Evolutionary conservation across 148 eudicot species (phyloP).

Genomic region (Cornus suecica): DNA sequence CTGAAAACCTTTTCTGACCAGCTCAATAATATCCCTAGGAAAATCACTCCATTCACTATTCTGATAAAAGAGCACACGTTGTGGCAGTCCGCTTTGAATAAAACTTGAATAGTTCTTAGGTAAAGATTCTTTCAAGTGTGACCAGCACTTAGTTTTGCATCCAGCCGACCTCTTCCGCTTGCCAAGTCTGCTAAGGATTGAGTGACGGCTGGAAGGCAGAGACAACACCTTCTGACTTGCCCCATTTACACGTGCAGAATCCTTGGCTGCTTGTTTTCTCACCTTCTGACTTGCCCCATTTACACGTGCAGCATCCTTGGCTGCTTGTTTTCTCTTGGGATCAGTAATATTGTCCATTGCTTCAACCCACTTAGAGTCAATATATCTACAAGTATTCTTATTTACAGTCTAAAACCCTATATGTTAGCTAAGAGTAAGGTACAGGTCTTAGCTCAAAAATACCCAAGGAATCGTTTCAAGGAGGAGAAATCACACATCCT

Average conservation of each 20-base stretch:
- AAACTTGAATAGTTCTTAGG: conserved; percentile 28
- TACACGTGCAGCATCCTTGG: conserved; percentile 17
- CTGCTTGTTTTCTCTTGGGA: conserved; percentile 19
- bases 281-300: conserved; percentile 25
- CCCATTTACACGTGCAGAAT: conserved; percentile 17
- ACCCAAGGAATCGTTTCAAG: conserved; percentile 10
- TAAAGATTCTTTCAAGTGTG: conserved; percentile 9
- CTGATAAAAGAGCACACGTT: conserved; percentile 31
- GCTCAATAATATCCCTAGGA: conserved; percentile 22
- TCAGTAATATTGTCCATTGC: conserved; percentile 19
- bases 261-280: conserved; percentile 17
- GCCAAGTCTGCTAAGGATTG: conserved; percentile 16
- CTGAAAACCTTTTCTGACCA: conserved; percentile 25
- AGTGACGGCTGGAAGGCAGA: conserved; percentile 11
- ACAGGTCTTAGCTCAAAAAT: conserved; percentile 20
- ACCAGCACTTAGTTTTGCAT: conserved; percentile 20
- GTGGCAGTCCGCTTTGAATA: conserved; percentile 28
- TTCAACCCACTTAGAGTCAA: conserved; percentile 32
- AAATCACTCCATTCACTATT: conserved; percentile 35
- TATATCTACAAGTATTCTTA: conserved; percentile 27
- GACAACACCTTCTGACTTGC: conserved; percentile 23
- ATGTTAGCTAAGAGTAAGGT: conserved; percentile 6
- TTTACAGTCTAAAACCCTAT: conserved; percentile 22
- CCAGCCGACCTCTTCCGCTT: conserved; percentile 34
- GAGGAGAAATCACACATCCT: conserved; percentile 23